Evolutionary conservation across 2,329 filamentous ascomycete species (phyloP).

Genomic region (Apiospora hydei): DNA sequence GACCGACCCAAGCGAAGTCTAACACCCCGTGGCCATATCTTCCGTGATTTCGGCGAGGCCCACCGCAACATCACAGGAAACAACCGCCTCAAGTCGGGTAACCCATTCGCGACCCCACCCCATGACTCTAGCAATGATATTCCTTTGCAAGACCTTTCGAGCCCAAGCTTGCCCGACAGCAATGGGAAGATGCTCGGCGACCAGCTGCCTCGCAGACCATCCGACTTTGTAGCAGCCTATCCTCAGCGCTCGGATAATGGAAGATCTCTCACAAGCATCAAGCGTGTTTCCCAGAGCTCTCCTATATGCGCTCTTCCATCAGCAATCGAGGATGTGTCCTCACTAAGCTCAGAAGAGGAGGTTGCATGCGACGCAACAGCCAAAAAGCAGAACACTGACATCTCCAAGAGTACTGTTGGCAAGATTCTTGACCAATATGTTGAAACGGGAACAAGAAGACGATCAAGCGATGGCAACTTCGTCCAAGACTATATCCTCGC

Average conservation of each 20-base stretch:
- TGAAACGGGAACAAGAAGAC: background rate
- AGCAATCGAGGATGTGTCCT: background rate
- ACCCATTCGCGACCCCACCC: background rate
- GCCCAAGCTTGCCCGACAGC: conserved; percentile 24
- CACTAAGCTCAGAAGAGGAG: background rate
- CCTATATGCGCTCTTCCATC: background rate
- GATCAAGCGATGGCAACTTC: background rate
- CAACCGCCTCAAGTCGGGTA: conserved; percentile 27
- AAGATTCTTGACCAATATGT: background rate
- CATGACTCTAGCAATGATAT: conserved; percentile 24
- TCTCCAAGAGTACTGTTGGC: background rate
- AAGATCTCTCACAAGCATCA: conserved; percentile 27
- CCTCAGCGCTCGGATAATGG: conserved; percentile 25
- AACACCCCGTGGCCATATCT: conserved; percentile 45
- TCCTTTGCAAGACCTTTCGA: conserved; percentile 22
- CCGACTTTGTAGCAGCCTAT: conserved; percentile 22
- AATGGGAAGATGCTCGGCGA: conserved; percentile 27
- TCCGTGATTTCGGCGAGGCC: conserved; percentile 47
- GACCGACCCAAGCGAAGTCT: conserved; percentile 29
- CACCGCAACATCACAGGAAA: conserved; percentile 46
- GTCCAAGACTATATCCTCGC: background rate
- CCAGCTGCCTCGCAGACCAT: background rate
- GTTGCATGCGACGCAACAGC: background rate
- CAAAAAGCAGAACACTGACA: background rate
- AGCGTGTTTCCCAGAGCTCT: conserved; percentile 20